phyloP scores from a whole-genome alignment of 2,329 filamentous ascomycete genomes.

The Amylocarpus encephaloides region DNA sequence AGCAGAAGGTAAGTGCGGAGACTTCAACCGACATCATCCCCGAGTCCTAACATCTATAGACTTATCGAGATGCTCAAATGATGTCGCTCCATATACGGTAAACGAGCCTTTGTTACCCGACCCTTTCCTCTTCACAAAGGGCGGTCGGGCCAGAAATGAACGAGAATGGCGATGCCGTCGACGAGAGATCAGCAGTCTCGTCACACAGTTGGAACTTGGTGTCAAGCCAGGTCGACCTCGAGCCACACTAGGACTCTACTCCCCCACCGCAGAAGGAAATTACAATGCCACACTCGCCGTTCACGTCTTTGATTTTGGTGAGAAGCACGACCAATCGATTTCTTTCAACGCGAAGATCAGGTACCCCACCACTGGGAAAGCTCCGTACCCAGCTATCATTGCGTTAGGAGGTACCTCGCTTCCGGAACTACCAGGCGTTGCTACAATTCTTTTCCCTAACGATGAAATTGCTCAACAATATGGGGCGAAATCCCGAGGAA shows the following conservation, averaged over 20 bases:
- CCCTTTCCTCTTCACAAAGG: conserved; percentile 17
- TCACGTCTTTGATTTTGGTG: background rate
- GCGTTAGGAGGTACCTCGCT: conserved; percentile 47
- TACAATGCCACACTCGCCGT: conserved; percentile 36
- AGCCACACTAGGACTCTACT: conserved; percentile 39
- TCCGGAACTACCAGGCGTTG: conserved; percentile 38
- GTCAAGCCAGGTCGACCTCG: conserved; percentile 39
- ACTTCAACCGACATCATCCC: background rate
- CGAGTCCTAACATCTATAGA: background rate
- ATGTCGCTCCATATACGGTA: background rate
- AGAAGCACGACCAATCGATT: conserved; percentile 37
- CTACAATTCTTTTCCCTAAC: conserved; percentile 49
- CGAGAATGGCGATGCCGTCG: conserved; percentile 42
- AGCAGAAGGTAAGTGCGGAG: background rate
- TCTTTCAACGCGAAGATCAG: conserved; percentile 38
- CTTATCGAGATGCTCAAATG: background rate
- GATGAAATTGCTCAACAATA: conserved; percentile 48
- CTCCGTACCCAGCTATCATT: conserved; percentile 47
- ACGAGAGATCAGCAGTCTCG: conserved; percentile 40
- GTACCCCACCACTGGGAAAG: conserved; percentile 34
- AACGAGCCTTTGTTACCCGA: conserved; percentile 10
- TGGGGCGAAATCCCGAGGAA: background rate
- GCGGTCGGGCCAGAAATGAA: conserved; percentile 37
- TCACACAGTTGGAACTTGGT: conserved; percentile 46
- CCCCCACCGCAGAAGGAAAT: background rate